phyloP scores from a whole-genome alignment of 2,329 filamentous ascomycete genomes.

The Fusarium scirpi region DNA sequence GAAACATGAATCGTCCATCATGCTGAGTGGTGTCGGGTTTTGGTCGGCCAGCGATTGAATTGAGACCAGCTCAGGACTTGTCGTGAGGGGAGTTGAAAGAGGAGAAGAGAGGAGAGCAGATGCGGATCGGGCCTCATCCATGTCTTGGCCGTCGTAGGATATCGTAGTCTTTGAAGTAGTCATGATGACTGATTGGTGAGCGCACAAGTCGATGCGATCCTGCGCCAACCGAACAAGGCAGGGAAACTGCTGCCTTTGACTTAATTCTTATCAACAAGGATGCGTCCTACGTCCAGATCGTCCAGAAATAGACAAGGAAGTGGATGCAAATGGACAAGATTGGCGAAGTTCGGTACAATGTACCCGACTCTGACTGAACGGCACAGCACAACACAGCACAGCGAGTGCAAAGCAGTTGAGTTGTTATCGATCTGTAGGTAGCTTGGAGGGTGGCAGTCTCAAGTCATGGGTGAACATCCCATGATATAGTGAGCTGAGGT shows the following conservation, averaged over 20 bases:
- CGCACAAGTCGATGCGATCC: conserved; percentile 27
- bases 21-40: conserved; percentile 47
- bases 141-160: conserved; percentile 28
- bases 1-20: conserved; percentile 47
- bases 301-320: conserved; percentile 25
- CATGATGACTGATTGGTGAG: conserved; percentile 36
- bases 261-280: conserved; percentile 32
- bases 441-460: conserved; percentile 31
- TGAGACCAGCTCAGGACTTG: conserved; percentile 46
- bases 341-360: conserved; percentile 13
- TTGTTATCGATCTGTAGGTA: conserved; percentile 30
- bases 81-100: conserved; percentile 43
- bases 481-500: conserved; percentile 43
- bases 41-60: conserved; percentile 49
- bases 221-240: conserved; percentile 27
- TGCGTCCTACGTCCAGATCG: conserved; percentile 17
- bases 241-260: conserved; percentile 37
- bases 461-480: conserved; percentile 44
- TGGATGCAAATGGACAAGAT: conserved; percentile 29
- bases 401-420: conserved; percentile 3
- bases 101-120: conserved; percentile 43
- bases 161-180: conserved; percentile 22
- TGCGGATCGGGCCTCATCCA: conserved; percentile 35
- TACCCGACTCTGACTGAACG: conserved; percentile 4
- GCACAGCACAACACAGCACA: conserved; percentile 20